A percentile compares a stretch with the other conserved stretches of the same genome.
Conservation (phyloP, 768 basidiomycete genomes). For the Mycena leptocephala region DNA sequence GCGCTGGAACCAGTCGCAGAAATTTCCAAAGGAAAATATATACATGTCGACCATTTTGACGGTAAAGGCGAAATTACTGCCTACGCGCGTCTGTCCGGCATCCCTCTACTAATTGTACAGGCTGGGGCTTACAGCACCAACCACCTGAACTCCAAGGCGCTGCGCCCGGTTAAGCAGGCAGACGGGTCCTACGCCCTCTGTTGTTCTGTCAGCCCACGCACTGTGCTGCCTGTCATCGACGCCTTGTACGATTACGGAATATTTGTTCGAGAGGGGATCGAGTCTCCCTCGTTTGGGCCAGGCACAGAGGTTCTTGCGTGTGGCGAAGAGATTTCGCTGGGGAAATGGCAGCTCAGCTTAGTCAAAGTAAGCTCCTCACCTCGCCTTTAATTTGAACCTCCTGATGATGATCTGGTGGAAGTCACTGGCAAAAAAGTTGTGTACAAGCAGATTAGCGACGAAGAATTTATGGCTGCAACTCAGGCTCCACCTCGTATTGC, state of each 20-base stretch:
- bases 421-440: slow-evolving; percentile 23
- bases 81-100: not conserved
- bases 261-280: not conserved
- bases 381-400: not conserved
- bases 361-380: not conserved
- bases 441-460: slow-evolving; percentile 7
- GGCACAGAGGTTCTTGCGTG: not conserved
- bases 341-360: not conserved
- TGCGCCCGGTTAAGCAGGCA: not conserved
- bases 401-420: not conserved
- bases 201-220: not conserved
- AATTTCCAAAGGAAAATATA: slow-evolving; percentile 12
- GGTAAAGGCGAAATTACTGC: not conserved
- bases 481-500: not conserved
- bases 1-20: not conserved
- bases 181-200: not conserved
- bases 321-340: not conserved
- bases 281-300: not conserved
- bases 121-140: not conserved
- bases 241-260: slow-evolving; percentile 15
- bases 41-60: not conserved
- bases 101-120: not conserved
- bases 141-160: not conserved
- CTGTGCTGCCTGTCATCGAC: slow-evolving; percentile 12
- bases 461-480: slow-evolving; percentile 10